These are phyloP conservation scores for Erodium trifolium DNA, from an alignment of 441 rosid genomes.

Conservation along the genomic window DNA sequence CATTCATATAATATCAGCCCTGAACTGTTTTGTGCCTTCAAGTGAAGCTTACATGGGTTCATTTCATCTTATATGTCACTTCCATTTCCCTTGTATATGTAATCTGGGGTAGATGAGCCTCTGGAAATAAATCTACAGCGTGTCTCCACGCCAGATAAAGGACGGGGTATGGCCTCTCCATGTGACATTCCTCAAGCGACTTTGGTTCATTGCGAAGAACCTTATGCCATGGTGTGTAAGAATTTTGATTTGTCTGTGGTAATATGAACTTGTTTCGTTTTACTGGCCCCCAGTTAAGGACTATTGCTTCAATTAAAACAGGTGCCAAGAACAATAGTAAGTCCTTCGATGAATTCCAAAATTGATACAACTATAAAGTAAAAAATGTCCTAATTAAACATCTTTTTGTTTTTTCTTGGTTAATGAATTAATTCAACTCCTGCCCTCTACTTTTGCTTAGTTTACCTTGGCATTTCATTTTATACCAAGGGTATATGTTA, in stretches of 20 bases:
- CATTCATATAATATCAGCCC: slow-evolving; percentile 1
- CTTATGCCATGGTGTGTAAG: slow-evolving; percentile 53
- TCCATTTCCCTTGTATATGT: slow-evolving; percentile 5
- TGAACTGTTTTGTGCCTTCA: neutral
- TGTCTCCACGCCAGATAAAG: slow-evolving; percentile 55
- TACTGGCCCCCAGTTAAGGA: neutral
- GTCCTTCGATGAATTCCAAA: neutral
- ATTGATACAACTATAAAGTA: neutral
- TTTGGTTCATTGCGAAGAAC: slow-evolving; percentile 67
- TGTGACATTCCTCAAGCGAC: slow-evolving; percentile 58
- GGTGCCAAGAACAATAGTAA: too few species aligned
- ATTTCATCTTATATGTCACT: slow-evolving; percentile 4
- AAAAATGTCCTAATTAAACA: neutral
- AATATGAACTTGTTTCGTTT: slow-evolving; percentile 5
- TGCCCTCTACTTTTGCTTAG: neutral
- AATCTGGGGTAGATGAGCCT: slow-evolving; percentile 36
- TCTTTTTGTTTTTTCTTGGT: neutral
- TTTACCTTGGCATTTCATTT: slow-evolving; percentile 6
- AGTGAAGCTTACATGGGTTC: neutral
- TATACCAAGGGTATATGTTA: neutral
- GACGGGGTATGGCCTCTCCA: slow-evolving; percentile 63
- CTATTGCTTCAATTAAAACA: neutral
- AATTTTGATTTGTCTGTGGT: neutral
- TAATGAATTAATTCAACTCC: neutral
- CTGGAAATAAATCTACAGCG: slow-evolving; percentile 32